phyloP scores from a whole-genome alignment of 192 early-diverging fungal species.

The Mortierella antarctica region DNA sequence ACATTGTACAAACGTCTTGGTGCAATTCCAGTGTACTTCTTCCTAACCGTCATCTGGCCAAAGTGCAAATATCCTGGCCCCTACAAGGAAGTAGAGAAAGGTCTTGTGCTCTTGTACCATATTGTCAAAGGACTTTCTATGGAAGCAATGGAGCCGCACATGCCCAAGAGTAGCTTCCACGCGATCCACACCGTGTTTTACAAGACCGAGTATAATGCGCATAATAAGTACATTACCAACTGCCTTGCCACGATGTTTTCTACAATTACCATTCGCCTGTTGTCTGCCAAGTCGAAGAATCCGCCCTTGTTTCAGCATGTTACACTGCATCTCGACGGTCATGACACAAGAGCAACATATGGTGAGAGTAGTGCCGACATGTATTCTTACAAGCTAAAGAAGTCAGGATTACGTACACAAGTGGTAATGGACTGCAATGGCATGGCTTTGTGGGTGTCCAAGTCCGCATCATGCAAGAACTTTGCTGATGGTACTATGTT shows the following conservation, averaged over 20 bases:
- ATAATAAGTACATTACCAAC: slow-evolving; percentile 4
- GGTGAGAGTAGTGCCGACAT: slow-evolving; percentile 21
- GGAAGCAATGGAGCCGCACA: slow-evolving; percentile 12
- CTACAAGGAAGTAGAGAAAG: slow-evolving; percentile 35
- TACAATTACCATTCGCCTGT: slow-evolving; percentile 6
- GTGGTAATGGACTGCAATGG: slow-evolving; percentile 28
- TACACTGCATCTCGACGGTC: slow-evolving; percentile 37
- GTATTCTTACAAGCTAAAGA: slow-evolving; percentile 41
- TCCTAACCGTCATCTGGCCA: slow-evolving; percentile 21
- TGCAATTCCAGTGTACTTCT: slow-evolving; percentile 27
- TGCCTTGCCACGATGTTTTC: slow-evolving; percentile 28
- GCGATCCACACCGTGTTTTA: slow-evolving; percentile 20
- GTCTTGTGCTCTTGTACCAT: slow-evolving; percentile 34
- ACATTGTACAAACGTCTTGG: not conserved
- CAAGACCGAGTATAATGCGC: not conserved
- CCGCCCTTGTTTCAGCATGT: slow-evolving; percentile 28
- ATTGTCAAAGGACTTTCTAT: slow-evolving; percentile 23
- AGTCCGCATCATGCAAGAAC: slow-evolving; percentile 12
- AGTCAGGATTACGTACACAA: slow-evolving; percentile 34
- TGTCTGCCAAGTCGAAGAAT: slow-evolving; percentile 14
- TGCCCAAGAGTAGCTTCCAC: slow-evolving; percentile 42
- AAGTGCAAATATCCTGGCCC: slow-evolving; percentile 18
- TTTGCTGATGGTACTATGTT: slow-evolving; percentile 38
- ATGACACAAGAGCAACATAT: slow-evolving; percentile 28
- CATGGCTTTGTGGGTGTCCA: slow-evolving; percentile 27